Base-by-base conservation (phyloP, 768 basidiomycete species). In the Mycena pura region DNA sequence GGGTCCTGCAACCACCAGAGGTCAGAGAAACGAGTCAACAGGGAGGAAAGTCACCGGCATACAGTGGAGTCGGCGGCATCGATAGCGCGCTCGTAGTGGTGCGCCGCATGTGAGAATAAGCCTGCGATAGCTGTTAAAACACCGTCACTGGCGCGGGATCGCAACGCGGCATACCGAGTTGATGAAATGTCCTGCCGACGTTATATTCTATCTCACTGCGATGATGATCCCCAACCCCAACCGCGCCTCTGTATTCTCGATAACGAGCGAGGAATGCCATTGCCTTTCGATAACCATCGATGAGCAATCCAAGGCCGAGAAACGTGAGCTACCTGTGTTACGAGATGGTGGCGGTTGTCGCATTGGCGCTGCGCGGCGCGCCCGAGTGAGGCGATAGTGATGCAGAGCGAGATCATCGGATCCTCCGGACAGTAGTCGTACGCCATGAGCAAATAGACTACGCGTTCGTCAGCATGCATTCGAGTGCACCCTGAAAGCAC, bases 341-440 rank as follows among this genome's bases (percentile, higher is more conserved):
- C 84, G 59, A 95, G 83, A 72, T 96, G 92, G 69, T 97, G 92
- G 38, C 95, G 78, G 71, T 99, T 99, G 75, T 98, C 96, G 14
- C 90, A 88, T 72, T 98, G 96, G 19, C 96, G 84, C 65, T 96
- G 93, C 89, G 94, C 93, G 0, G 95, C 91, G 34, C 96, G 84
- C 11, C 95, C 94, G 44, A 97, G 78, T 21, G 93, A 97, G 0
- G 93, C 88, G 44, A 95, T 86, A 0, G 90, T 92, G 9, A 98
- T 80, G 41, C 84, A 86, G 5, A 99, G 78, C 69, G 91, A 95
- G 22, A 97, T 81, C 76, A 96, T 79, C 0, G 96, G 93, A 73
- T 98, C 92, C 14, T 92, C 80, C 0, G 86, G 89, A 60, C 86
- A 88, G 68, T 93, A 84, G 64, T 95, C 93, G 73, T 93, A 93